Base-by-base conservation (phyloP, 208 protist species). In the Leishmania aethiopica region DNA sequence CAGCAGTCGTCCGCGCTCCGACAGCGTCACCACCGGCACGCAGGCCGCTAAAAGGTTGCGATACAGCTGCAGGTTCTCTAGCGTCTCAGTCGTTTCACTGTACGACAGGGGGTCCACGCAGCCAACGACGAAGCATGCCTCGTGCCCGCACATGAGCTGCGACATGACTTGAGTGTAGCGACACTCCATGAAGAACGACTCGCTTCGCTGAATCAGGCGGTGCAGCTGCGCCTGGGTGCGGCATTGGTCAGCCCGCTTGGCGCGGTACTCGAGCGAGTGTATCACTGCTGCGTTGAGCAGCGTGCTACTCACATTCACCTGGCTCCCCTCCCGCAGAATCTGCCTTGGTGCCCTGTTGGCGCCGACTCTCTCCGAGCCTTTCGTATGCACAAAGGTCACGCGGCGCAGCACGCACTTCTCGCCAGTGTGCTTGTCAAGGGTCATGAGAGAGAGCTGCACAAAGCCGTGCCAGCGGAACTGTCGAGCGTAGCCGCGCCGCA, bases 171-270 rank as follows among this genome's bases (percentile, higher is more conserved):
- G 92, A 40, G 95, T 96, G 87, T 97, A 96, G 57, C 94, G 89
- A 81, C 94, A 97, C 84, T 96, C 93, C 94, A 96, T 97, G 75
- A 98, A 98, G 81, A 98, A 96, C 10, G 93, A 96, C 84, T 97
- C 87, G 84, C 92, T 96, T 53, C 85, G 84, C n/a, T 87, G 78
- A 75, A 97, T 94, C 72, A 98, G 87, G n/a, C 86, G 73, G 82
- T 92, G 90, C 74, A 92, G 87, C 66, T 86, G 84, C 62, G 90
- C 90, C 60, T 91, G 86, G 28, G 88, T 91, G 66, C 73, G 81
- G 32, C 85, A 85, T 7, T 80, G 66, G 3, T 59, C 77, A 28
- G 78, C 77, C 19, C 90, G 86, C 81, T 95, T 92, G 62, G 80
- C 84, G 4, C 95, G 87, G 83, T 97, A 95, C 72, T 95, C 90